These are phyloP conservation scores for Talaromyces sp. DNA, from an alignment of 2,329 filamentous ascomycete species.

Conservation along the genomic window DNA sequence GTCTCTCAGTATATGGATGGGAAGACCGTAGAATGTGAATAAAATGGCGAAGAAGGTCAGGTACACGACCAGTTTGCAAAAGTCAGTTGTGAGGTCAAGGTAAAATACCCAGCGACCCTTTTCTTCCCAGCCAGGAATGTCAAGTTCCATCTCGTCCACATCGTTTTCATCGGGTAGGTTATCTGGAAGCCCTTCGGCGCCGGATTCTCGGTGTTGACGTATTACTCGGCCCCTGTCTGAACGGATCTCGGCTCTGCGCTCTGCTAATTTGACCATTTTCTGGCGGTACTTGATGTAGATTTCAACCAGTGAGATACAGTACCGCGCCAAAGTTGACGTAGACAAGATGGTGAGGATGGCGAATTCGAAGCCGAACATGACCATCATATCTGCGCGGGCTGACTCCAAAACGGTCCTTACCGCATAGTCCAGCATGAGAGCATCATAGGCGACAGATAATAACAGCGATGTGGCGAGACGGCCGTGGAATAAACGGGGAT, in stretches of 20 bases:
- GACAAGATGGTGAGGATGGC: constrained; percentile 80
- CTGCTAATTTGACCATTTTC: constrained; percentile 63
- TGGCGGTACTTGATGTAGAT: constrained; percentile 71
- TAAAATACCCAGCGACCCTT: constrained; percentile 92
- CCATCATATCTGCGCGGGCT: constrained; percentile 96
- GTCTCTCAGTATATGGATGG: constrained; percentile 94
- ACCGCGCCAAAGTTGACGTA: constrained; percentile 72
- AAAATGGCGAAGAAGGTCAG: constrained; percentile 89
- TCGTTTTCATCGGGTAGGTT: constrained; percentile 65
- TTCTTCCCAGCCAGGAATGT: constrained; percentile 92
- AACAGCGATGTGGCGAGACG: constrained; percentile 74
- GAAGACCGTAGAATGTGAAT: constrained; percentile 87
- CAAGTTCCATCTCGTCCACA: constrained; percentile 87
- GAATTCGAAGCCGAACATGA: constrained; percentile 99
- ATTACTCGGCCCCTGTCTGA: constrained; percentile 49
- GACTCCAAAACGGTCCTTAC: constrained; percentile 78
- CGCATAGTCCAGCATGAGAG: constrained; percentile 75
- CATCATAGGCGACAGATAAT: constrained; percentile 74
- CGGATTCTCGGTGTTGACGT: constrained; percentile 34
- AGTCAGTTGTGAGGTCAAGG: constrained; percentile 81
- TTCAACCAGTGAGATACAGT: constrained; percentile 74
- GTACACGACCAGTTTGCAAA: constrained; percentile 86
- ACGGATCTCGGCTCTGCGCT: constrained; percentile 65
- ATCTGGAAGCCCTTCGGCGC: constrained; percentile 33
- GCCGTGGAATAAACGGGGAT: constrained; percentile 81